Evolutionary conservation across 257 asterid genomes (phyloP), one percentile per base, ranked within the genome.

Genomic region (Echium plantagineum): DNA sequence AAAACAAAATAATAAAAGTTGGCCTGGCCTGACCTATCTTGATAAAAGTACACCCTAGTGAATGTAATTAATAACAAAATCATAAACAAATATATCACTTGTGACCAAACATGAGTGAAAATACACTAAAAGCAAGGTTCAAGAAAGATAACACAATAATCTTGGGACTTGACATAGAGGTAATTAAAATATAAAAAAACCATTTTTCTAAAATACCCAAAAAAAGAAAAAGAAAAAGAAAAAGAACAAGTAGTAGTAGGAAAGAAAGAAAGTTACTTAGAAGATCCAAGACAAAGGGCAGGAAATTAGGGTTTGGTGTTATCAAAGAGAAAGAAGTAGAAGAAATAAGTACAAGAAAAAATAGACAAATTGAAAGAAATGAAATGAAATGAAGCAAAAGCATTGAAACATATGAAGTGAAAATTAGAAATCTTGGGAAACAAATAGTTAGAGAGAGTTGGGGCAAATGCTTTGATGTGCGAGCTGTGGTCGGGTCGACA

Each of bases 401-500:
- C 57, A 70, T 21, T 60, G 48, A 32, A 70, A 26, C n/a, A n/a
- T n/a, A n/a, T 35, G 59, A 65, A 28, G 57, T 55, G 59, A 48
- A 20, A 53, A 3, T 18, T 18, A 53, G 7, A 21, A 30, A 42
- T 15, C 63, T 83, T 67, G 85, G 86, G 74, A 82, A 80, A 59
- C 78, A 78, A 75, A 76, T 54, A 63, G 75, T 68, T 66, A 31
- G 59, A 63, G 68, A 51, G 51, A 31, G 60, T n/a, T 55, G 75
- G 80, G 84, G 94, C 95, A 86, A 74, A 12, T 67, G 84, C 94
- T 76, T 86, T 64, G 94, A 72, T 69, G 80, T 61, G 63, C 52
- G 93, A 78, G 87, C 83, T 71, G 5, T 80, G 83, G 95, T 78
- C 89, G 84, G 86, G 75, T 74, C 63, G 69, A 32, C 69, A 72